Evolutionary conservation across 1,139 yeast species (phyloP), one percentile per base, ranked within the genome.

Genomic region (Hansenula anomala): DNA sequence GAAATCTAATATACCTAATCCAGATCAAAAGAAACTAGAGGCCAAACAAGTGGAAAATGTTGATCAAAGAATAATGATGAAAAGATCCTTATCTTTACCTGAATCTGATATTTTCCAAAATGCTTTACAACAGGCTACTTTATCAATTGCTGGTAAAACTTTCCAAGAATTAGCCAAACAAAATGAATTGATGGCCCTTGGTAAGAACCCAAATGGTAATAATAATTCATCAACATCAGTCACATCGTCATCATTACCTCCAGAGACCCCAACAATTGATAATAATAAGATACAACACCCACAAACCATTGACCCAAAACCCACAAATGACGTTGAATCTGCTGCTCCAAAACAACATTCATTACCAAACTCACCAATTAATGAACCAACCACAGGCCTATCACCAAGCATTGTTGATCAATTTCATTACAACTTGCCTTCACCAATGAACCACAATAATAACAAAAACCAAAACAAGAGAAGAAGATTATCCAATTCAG

Each of bases 111-210:
- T 49, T 8, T 52, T 75, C 18, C 59, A 67, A 34, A 59, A 58
- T 38, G 79, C 77, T 25, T 52, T 75, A 34, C 80, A 75, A 48
- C 64, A 72, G 29, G 80, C 81, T 1, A 69, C 80, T 0, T 42
- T 73, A 6, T 72, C 78, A 1, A 70, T 76, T 9, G 71, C 78
- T 1, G 81, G 81, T 0, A 73, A 67, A 48, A 61, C 78, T 1
- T 61, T 74, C 6, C 58, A 63, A 40, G 77, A 73, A 38, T 68
- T 75, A 28, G 69, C 75, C 36, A 56, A 63, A 18, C 80, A 76
- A 27, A 66, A 68, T 42, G 73, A 70, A 22, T 55, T 73, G 18
- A 71, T 75, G 29, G 67, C 71, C 3, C 61, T 64, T 46, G 81
- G 80, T 1, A 59, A 70, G 25, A 73, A 73, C 40, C 81, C 80